Evolutionary conservation across 108 stramenopile genomes (phyloP).

Genomic region (Mediolabrus comicus): DNA sequence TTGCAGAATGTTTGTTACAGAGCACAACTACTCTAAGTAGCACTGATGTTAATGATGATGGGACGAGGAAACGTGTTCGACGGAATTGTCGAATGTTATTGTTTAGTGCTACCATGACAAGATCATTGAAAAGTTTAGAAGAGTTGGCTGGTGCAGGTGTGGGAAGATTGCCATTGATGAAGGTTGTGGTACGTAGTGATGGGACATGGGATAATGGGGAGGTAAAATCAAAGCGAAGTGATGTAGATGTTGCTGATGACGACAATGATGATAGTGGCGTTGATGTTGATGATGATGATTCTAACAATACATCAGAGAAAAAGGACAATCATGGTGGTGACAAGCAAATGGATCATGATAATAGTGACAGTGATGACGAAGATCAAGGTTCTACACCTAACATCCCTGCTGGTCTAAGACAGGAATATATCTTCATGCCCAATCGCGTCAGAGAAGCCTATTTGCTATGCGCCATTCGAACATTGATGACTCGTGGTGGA

Average conservation of each 20-base stretch:
- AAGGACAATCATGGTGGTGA: conserved; percentile 20
- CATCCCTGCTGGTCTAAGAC: conserved; percentile 85
- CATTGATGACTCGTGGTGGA: conserved; percentile 78
- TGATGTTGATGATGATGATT: conserved; percentile 7
- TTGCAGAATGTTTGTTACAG: conserved; percentile 81
- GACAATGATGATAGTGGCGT: conserved; percentile 23
- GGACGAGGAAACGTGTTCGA: conserved; percentile 34
- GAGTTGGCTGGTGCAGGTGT: conserved; percentile 73
- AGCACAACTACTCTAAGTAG: conserved; percentile 29
- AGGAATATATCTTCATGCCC: conserved; percentile 97
- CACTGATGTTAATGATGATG: background rate
- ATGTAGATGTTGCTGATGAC: conserved; percentile 11
- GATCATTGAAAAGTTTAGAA: conserved; percentile 77
- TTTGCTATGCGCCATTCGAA: conserved; percentile 70
- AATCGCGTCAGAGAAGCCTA: conserved; percentile 85
- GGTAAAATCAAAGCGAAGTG: background rate
- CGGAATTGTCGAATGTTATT: conserved; percentile 89
- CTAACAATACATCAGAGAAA: conserved; percentile 6
- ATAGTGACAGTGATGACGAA: conserved; percentile 21
- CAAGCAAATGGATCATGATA: conserved; percentile 2
- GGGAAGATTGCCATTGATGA: conserved; percentile 68
- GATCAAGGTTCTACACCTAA: conserved; percentile 51
- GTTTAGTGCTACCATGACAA: conserved; percentile 96
- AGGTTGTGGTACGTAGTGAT: conserved; percentile 64
- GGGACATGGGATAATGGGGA: conserved; percentile 37